These are phyloP conservation scores for Gossypium gossypioides DNA, from an alignment of 441 rosid species.

Conservation along the genomic window DNA sequence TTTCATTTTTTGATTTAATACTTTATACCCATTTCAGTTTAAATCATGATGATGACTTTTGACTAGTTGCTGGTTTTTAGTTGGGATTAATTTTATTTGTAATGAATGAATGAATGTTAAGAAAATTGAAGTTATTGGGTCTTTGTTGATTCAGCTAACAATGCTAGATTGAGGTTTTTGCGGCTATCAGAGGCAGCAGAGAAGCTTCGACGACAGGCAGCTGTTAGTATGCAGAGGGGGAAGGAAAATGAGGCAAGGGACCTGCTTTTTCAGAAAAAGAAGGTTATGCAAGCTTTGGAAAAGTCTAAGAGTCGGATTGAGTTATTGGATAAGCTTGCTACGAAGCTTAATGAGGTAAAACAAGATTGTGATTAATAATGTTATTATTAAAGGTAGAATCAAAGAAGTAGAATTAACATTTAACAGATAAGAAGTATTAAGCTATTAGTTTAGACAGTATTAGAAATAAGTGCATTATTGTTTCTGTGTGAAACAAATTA, in stretches of 20 bases:
- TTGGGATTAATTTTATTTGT: neutral
- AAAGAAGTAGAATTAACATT: neutral
- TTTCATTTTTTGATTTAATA: neutral
- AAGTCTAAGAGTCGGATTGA: slow-evolving; percentile 62
- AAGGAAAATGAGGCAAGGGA: slow-evolving; percentile 71
- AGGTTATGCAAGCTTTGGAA: slow-evolving; percentile 65
- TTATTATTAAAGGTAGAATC: neutral
- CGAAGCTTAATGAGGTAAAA: slow-evolving; percentile 64
- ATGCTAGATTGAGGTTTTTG: slow-evolving; percentile 65
- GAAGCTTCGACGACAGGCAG: slow-evolving; percentile 67
- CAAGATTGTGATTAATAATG: neutral
- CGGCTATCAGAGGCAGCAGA: slow-evolving; percentile 73
- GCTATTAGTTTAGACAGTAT: neutral
- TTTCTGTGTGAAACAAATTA: neutral
- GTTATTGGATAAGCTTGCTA: slow-evolving; percentile 52
- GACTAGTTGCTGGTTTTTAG: neutral
- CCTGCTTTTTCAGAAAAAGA: slow-evolving; percentile 70
- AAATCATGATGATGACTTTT: neutral
- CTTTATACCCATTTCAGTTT: neutral
- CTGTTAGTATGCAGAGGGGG: slow-evolving; percentile 47
- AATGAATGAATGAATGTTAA: neutral
- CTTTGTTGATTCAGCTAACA: slow-evolving; percentile 41
- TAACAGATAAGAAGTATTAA: neutral
- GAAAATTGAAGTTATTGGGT: neutral
- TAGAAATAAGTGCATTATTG: neutral